Evolutionary conservation across 2,329 filamentous ascomycete species (phyloP), one percentile per base, ranked within the genome.

Genomic region (Mollisia scopiformis): DNA sequence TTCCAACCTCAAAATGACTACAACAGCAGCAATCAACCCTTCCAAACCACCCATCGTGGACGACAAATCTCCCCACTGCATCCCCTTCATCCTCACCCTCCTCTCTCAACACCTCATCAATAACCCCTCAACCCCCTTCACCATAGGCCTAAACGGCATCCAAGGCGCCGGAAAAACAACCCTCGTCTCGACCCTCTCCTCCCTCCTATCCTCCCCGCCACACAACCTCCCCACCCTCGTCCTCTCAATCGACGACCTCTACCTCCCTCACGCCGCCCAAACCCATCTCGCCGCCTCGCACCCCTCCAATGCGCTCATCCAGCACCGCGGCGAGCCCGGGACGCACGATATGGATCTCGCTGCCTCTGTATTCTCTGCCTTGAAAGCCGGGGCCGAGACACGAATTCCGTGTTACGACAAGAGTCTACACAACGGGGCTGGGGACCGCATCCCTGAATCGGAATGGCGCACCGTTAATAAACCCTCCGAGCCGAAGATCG

Each of bases 141-240:
- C 97, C 74, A 83, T 97, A 37, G 94, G 93, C 50, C 84, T 98
- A 70, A 96, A 96, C 70, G 94, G 93, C 62, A 87, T 97, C 28
- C 94, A 97, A 77, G 94, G 94, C 62, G 89, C 91, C 37, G 94
- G 94, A 68, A 97, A 98, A 79, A 96, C 93, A 3, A 96, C 93
- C 13, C 84, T 97, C 70, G 93, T 93, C 37, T 82, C 82, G 37
- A 81, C 84, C 4, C 83, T 96, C 46, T 83, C 80, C 62, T 68
- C 75, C 23, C 43, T 47, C 23, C 43, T 47, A 5, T 27, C 5
- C 83, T 96, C 43, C 82, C 80, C 62, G 67, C 75, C 3, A 83
- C 79, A n/a, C 79, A 88, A 46, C 76, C 77, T 88, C 11, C 77
- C 79, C 43, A 84, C 84, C 2, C 76, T 84, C 47, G 84, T 87